phyloP scores from a whole-genome alignment of 257 asterid species.

The Nicotiana undulata region DNA sequence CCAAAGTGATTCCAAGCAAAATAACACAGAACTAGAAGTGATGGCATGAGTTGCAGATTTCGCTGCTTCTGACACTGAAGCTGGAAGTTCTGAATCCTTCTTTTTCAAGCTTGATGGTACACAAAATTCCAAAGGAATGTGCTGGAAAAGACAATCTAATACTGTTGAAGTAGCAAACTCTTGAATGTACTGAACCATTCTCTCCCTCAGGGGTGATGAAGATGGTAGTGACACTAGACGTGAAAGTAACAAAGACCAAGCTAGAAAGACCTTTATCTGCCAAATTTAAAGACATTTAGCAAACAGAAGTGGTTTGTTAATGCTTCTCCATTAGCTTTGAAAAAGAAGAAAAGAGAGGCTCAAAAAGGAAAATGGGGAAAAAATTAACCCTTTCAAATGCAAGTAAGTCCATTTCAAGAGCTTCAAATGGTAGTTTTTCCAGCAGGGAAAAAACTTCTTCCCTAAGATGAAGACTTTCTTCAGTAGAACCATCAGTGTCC shows the following conservation, averaged over 20 bases:
- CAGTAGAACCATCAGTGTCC: constrained; percentile 37
- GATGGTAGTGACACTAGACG: constrained; percentile 71
- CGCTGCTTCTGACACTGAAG: constrained; percentile 61
- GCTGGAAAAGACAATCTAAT: constrained; percentile 84
- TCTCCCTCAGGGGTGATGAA: constrained; percentile 72
- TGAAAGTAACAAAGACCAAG: constrained; percentile 87
- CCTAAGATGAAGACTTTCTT: constrained; percentile 53
- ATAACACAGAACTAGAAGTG: constrained; percentile 48
- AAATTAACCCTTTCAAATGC: constrained; percentile 69
- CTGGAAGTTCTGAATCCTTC: constrained; percentile 61
- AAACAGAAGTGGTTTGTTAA: not conserved
- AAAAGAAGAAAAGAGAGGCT: not conserved
- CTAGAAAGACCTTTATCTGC: constrained; percentile 70
- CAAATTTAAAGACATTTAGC: constrained; percentile 16
- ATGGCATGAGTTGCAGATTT: constrained; percentile 71
- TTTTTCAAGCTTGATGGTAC: constrained; percentile 50
- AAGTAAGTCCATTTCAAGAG: constrained; percentile 62
- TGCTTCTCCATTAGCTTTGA: not conserved
- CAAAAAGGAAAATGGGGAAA: not conserved
- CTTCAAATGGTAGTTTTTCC: constrained; percentile 46
- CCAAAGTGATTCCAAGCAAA: constrained; percentile 69
- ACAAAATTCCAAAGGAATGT: constrained; percentile 65
- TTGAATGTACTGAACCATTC: constrained; percentile 73
- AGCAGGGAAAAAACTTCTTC: constrained; percentile 69
- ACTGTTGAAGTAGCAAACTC: constrained; percentile 57